Evolutionary conservation across 805 yeast species (phyloP), one percentile per base, ranked within the genome.

Genomic region (Wickerhamomyces xylosicus): DNA sequence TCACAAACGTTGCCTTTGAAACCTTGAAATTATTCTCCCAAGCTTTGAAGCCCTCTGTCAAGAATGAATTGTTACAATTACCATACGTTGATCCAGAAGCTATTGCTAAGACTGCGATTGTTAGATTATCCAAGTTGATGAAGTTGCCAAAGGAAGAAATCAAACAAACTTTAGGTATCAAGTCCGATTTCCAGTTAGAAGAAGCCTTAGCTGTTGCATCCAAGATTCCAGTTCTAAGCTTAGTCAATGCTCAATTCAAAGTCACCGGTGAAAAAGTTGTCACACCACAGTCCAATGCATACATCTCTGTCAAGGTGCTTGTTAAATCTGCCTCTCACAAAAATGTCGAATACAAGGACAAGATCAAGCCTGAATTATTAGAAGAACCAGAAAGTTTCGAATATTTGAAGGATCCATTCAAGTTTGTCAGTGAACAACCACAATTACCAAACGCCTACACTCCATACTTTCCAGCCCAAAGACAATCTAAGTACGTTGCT

Each of bases 191-290:
- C 2, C 59, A 74, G 45, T 57, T 82, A 39, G 55, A 68, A 19
- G 63, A 63, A 21, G 69, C 83, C 1, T 54, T 78, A 37, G 57
- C 61, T 3, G 69, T 77, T 41, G 94, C 89, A 1, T 55, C 71
- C 3, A 64, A 69, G 25, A 73, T 87, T 27, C 96, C 97, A 33
- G 60, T 67, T 35, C 59, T 89, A 37, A 75, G 80, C 50, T 63
- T 87, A 14, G 47, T 87, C 21, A 74, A 72, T 37, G 79, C 94
- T 33, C 75, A 73, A 41, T 86, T 86, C 62, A 70, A 72, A 45
- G 95, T 90, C 33, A 90, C 95, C 3, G 97, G 97, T 27, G 97
- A 89, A 64, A 56, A 61, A 14, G 64, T 64, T 22, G 77, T 84
- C 21, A 75, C 87, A 0, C 81, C 95, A 20, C 69, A 72, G 19